Conservation (phyloP, 371 early-diverging fungal genomes). For the Syncephalastrum monosporum region DNA sequence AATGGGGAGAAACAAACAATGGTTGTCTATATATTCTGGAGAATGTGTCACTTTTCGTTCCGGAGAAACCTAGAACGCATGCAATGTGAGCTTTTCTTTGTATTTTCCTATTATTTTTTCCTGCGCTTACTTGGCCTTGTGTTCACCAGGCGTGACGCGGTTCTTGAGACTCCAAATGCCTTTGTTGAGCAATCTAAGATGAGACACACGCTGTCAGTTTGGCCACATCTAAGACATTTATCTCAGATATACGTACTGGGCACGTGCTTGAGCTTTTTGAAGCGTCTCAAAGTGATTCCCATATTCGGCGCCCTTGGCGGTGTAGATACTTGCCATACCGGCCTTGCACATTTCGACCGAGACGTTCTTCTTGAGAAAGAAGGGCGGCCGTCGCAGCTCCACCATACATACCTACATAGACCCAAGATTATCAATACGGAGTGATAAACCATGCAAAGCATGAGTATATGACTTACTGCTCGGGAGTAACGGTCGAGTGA, state of each 20-base stretch:
- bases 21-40: too few species aligned
- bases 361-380: slow-evolving; percentile 56
- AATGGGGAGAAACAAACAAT: too few species aligned
- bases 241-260: slow-evolving; percentile 48
- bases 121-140: slow-evolving; percentile 38
- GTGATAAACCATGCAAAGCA: not conserved
- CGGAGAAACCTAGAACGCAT: too few species aligned
- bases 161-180: slow-evolving; percentile 44
- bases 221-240: not conserved
- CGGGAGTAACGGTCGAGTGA: slow-evolving; percentile 72
- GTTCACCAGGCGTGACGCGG: slow-evolving; percentile 40
- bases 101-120: too few species aligned
- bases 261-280: slow-evolving; percentile 50
- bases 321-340: slow-evolving; percentile 72
- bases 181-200: slow-evolving; percentile 21
- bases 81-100: too few species aligned
- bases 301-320: slow-evolving; percentile 68
- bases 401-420: slow-evolving; percentile 60
- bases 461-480: slow-evolving; percentile 39
- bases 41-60: too few species aligned
- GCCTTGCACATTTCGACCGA: slow-evolving; percentile 66
- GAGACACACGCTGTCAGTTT: not conserved
- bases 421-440: not conserved
- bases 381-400: slow-evolving; percentile 47
- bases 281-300: slow-evolving; percentile 50